These are phyloP conservation scores for Dalbergia cochinchinensis DNA, from an alignment of 306 rosid species.

Conservation along the genomic window DNA sequence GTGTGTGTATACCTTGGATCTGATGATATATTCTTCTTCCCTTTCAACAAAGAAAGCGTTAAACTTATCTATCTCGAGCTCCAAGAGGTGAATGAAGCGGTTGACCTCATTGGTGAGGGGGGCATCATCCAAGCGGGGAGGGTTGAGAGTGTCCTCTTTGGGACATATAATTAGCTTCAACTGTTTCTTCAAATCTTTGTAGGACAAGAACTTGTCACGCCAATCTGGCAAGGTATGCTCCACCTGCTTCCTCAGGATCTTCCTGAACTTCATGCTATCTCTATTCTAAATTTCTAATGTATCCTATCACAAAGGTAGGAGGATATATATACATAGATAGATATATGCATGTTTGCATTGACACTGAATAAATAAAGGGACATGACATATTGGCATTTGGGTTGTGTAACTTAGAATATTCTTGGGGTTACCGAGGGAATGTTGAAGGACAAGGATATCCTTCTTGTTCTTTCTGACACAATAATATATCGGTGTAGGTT, in stretches of 20 bases:
- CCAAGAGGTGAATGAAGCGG: constrained; percentile 68
- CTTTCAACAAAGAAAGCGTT: constrained; percentile 70
- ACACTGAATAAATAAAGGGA: neutral
- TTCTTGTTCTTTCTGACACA: neutral
- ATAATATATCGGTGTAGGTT: no score
- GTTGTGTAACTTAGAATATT: neutral
- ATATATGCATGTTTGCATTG: no score
- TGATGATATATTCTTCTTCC: constrained; percentile 79
- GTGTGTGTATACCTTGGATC: constrained; percentile 60
- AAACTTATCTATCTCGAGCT: constrained; percentile 77
- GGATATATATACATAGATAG: no score
- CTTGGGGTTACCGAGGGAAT: neutral
- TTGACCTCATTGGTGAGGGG: constrained; percentile 54
- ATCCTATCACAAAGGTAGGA: no score
- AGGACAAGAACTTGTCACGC: constrained; percentile 82
- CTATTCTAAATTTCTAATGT: no score
- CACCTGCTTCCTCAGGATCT: constrained; percentile 71
- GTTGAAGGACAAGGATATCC: neutral
- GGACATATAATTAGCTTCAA: constrained; percentile 67
- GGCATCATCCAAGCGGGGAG: constrained; percentile 42
- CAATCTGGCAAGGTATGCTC: constrained; percentile 86
- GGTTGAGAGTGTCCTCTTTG: constrained; percentile 44
- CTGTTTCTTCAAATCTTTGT: constrained; percentile 83
- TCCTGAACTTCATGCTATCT: constrained; percentile 78
- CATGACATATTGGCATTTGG: neutral